Percentiles rank a stretch among this genome's conserved stretches.
These are phyloP conservation scores for Gracilaria domingensis DNA, from an alignment of 23 red algal genomes.

Conservation along the genomic window DNA sequence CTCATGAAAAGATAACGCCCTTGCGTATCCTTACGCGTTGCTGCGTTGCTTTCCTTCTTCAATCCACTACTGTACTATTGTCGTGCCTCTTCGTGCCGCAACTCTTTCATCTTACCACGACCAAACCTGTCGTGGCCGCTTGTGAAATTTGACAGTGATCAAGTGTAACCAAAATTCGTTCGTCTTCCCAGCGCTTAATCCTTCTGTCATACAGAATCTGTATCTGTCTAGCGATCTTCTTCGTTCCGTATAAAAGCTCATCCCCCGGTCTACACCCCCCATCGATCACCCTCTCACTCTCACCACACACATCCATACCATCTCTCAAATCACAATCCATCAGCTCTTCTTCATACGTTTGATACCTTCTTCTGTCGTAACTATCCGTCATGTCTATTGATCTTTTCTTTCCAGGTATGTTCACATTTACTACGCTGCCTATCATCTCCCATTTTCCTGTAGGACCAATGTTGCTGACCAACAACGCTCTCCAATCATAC, in stretches of 20 bases:
- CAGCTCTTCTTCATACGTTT: neutral
- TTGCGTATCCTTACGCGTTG: no score
- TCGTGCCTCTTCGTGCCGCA: no score
- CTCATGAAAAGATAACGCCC: no score
- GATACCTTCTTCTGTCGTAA: neutral
- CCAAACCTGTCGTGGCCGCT: no score
- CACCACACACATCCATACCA: neutral
- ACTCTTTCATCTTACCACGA: no score
- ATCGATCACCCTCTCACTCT: neutral
- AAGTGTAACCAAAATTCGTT: no score
- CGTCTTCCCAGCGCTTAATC: no score
- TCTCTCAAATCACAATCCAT: neutral
- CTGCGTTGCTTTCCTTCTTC: no score
- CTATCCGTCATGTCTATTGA: neutral
- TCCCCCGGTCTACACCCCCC: no score
- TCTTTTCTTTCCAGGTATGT: slow-evolving; percentile 27
- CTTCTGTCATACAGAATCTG: no score
- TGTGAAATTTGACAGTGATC: no score
- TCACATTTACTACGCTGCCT: neutral
- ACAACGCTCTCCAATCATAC: neutral
- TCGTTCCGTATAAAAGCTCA: neutral
- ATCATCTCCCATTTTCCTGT: neutral
- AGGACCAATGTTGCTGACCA: neutral
- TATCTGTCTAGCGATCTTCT: neutral
- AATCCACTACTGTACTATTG: no score